Evolutionary conservation across 768 basidiomycete genomes (phyloP).

Genomic region (Tephrocybe sp.): DNA sequence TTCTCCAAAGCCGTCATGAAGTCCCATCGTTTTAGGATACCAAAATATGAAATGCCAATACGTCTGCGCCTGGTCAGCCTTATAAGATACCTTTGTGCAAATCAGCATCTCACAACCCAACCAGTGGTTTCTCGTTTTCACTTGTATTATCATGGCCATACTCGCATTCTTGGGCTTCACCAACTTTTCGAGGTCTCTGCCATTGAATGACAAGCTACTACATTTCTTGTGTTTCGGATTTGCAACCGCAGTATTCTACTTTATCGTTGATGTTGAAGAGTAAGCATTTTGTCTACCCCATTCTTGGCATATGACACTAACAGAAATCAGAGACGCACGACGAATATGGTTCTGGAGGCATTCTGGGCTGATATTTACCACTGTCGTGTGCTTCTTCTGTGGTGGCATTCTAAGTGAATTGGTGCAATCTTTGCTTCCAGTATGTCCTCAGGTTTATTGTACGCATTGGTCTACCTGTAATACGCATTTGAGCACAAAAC

Average conservation of each 20-base stretch:
- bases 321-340: conserved; percentile 56
- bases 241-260: conserved; percentile 81
- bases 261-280: conserved; percentile 88
- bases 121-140: conserved; percentile 82
- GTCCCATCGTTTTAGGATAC: conserved; percentile 59
- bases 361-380: conserved; percentile 65
- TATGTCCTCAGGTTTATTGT: conserved; percentile 23
- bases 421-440: conserved; percentile 77
- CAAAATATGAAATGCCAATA: conserved; percentile 67
- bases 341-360: conserved; percentile 88
- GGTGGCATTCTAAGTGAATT: conserved; percentile 82
- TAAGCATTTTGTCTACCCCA: conserved; percentile 33
- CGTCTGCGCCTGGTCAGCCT: conserved; percentile 64
- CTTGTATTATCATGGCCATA: conserved; percentile 60
- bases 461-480: background rate
- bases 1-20: conserved; percentile 66
- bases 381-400: conserved; percentile 69
- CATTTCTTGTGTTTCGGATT: conserved; percentile 76
- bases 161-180: conserved; percentile 80
- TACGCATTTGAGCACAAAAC: conserved; percentile 51
- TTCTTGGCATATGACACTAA: background rate
- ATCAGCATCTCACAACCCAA: conserved; percentile 3
- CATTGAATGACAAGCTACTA: conserved; percentile 75
- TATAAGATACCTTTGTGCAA: conserved; percentile 12
- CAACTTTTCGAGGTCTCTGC: conserved; percentile 58